Conservation (phyloP, 177 flowering plant genomes). For the Vitis hybrid region DNA sequence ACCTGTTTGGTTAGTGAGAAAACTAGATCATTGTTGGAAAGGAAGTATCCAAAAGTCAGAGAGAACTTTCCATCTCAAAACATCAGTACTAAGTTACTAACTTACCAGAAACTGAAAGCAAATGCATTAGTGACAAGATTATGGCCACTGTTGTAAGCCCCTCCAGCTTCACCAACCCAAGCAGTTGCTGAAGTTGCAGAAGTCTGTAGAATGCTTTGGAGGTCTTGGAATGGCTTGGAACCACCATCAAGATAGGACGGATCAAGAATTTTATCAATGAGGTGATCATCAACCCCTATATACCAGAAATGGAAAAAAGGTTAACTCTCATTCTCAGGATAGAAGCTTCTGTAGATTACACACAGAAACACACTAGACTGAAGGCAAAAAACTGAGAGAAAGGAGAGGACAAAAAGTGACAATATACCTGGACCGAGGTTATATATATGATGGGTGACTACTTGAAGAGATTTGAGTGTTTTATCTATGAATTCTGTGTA, state of each 20-base stretch:
- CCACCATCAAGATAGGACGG: slow-evolving; percentile 42
- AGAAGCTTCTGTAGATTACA: neutral
- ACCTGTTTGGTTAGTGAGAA: slow-evolving; percentile 37
- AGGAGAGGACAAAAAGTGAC: no score
- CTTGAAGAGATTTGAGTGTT: slow-evolving; percentile 32
- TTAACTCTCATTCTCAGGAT: neutral
- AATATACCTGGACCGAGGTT: slow-evolving; percentile 57
- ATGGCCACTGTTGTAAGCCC: slow-evolving; percentile 84
- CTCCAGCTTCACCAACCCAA: slow-evolving; percentile 95
- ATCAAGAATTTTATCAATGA: slow-evolving; percentile 42
- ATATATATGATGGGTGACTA: slow-evolving; percentile 57
- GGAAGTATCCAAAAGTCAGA: neutral
- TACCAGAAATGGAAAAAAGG: neutral
- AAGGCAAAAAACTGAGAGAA: neutral
- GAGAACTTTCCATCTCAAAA: neutral
- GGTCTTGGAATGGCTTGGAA: slow-evolving; percentile 22
- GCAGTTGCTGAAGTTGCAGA: slow-evolving; percentile 41
- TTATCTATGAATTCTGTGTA: slow-evolving; percentile 27
- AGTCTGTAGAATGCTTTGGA: slow-evolving; percentile 27
- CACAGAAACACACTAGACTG: neutral
- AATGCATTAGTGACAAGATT: slow-evolving; percentile 72
- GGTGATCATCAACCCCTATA: slow-evolving; percentile 36
- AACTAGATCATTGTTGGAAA: no score
- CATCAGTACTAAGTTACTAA: slow-evolving; percentile 28
- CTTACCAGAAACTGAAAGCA: slow-evolving; percentile 84